These are phyloP conservation scores for Groenewaldozyma salmanticensis DNA, from an alignment of 805 yeast species.

Conservation along the genomic window DNA sequence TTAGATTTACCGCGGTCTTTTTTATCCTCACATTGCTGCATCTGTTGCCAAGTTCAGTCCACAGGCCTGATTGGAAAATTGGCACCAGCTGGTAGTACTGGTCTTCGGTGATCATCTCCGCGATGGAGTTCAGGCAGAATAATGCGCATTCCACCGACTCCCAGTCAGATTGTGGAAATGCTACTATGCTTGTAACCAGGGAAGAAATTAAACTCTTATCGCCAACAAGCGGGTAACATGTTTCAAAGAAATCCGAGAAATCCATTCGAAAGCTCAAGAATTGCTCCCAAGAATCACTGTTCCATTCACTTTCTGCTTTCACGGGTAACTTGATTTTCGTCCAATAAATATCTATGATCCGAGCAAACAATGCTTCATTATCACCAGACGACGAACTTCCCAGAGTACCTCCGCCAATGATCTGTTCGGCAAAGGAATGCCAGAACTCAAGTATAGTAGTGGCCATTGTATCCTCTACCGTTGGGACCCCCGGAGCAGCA, in stretches of 20 bases:
- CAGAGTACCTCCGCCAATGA: conserved; percentile 25
- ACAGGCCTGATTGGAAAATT: conserved; percentile 23
- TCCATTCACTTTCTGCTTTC: conserved; percentile 19
- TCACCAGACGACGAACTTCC: conserved; percentile 2
- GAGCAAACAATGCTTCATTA: conserved; percentile 24
- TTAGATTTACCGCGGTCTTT: conserved; percentile 44
- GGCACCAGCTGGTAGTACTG: conserved; percentile 20
- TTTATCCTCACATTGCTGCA: conserved; percentile 26
- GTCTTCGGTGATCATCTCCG: conserved; percentile 37
- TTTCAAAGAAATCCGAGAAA: conserved; percentile 68
- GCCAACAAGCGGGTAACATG: conserved; percentile 58
- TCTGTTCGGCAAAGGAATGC: conserved; percentile 25
- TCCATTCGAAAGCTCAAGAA: conserved; percentile 62
- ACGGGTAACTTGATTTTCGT: conserved; percentile 42
- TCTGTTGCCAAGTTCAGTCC: conserved; percentile 18
- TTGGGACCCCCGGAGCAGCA: conserved; percentile 11
- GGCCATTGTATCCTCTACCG: conserved; percentile 23
- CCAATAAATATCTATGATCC: conserved; percentile 58
- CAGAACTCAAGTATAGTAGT: conserved; percentile 26
- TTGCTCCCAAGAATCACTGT: conserved; percentile 37
- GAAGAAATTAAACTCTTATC: conserved; percentile 30
- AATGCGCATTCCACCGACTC: conserved; percentile 51
- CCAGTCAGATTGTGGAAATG: conserved; percentile 17
- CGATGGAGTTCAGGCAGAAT: conserved; percentile 46
- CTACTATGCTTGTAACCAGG: neutral